Evolutionary conservation across 2,329 filamentous ascomycete genomes (phyloP), one percentile per base, ranked within the genome.

Genomic region (Talaromyces verruculosus): DNA sequence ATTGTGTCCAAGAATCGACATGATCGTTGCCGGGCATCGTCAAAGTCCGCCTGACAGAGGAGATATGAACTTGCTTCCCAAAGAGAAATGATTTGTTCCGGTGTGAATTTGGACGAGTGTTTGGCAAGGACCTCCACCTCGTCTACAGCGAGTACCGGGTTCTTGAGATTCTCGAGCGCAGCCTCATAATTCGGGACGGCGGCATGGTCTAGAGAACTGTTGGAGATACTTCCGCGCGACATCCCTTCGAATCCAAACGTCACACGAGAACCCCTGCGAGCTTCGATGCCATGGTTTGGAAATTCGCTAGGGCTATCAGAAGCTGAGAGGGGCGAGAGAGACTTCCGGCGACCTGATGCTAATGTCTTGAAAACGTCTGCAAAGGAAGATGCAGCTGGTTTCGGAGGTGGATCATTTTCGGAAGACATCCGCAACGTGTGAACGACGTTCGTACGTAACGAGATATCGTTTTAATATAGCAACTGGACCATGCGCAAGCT

Each of bases 361-460:
- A 80, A 63, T 47, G 78, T 78, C 69, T 79, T 79, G 69, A 80
- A 79, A 43, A 80, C 79, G 75, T 79, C 78, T 65, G 77, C 77
- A 68, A 80, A 76, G 35, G 77, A 76, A 64, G 78, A 73, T 64
- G 77, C 73, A 55, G 74, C 78, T 66, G 74, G 71, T 66, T 76
- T 73, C 35, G 75, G 72, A 62, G 73, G 69, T 67, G 72, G 70
- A 75, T 69, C 78, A 79, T 81, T 77, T 70, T 79, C 78, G 73
- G 78, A 73, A 78, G 76, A 77, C 78, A 81, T 79, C 72, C 77
- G 75, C 72, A 62, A 68, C 70, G 67, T 68, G 49, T 63, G 65
- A 51, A 63, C 41, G 63, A 61, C 37, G 61, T 65, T 61, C 17
- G 64, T 49, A 28, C 45, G 47, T 66, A 57, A 59, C 58, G 47